Conservation (phyloP, 179 eudicot genomes). For the Amaranthus tricolor region DNA sequence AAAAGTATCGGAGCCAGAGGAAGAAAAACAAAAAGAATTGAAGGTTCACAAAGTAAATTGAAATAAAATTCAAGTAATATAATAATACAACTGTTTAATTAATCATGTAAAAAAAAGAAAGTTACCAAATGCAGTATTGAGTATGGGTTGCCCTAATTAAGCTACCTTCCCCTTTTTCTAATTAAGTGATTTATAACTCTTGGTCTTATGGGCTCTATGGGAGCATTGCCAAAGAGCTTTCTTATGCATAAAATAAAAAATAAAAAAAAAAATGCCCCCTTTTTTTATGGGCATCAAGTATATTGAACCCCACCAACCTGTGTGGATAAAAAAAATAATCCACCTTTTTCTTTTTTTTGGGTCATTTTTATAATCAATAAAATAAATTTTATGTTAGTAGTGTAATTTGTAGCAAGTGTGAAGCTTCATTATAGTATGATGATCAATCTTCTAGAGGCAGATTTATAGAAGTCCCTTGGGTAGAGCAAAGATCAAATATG, state of each 20-base stretch:
- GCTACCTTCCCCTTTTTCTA: slow-evolving; percentile 18
- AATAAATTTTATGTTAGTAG: slow-evolving; percentile 29
- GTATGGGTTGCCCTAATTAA: slow-evolving; percentile 18
- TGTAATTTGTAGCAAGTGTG: slow-evolving; percentile 6
- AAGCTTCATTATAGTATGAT: slow-evolving; percentile 11
- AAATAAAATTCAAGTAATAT: not conserved
- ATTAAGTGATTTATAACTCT: slow-evolving; percentile 13
- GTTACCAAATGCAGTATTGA: not conserved
- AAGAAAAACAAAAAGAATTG: not conserved
- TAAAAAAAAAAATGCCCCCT: slow-evolving; percentile 13
- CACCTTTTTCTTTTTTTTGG: slow-evolving; percentile 24
- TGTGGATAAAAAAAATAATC: slow-evolving; percentile 41
- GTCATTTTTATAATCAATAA: slow-evolving; percentile 20
- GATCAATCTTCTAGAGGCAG: slow-evolving; percentile 30
- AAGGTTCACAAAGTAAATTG: not conserved
- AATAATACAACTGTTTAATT: slow-evolving; percentile 4
- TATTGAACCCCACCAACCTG: slow-evolving; percentile 35
- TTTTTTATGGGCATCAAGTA: slow-evolving; percentile 22
- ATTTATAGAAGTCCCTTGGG: slow-evolving; percentile 27
- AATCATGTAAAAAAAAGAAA: not conserved
- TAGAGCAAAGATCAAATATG: slow-evolving; percentile 37
- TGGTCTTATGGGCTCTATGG: slow-evolving; percentile 39
- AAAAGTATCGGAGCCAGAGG: not conserved
- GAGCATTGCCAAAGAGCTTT: slow-evolving; percentile 32
- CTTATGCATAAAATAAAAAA: slow-evolving; percentile 11